Conservation (phyloP, 1,284 basidiomycete genomes). For the Schizophyllum amplum region DNA sequence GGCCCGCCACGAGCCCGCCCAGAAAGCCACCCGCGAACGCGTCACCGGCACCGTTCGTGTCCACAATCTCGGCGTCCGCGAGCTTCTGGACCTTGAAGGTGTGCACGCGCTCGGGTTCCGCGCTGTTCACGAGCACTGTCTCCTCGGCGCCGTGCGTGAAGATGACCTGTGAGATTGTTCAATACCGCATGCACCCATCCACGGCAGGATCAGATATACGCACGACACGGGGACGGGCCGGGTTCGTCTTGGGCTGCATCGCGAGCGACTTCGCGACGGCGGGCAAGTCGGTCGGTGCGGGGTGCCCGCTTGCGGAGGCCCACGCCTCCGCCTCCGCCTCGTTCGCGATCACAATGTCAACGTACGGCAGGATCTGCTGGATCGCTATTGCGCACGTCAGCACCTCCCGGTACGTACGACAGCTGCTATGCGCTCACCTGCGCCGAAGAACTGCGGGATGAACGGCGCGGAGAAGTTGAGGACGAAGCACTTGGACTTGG, state of each 20-base stretch:
- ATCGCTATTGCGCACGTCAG: too few relatives aligned
- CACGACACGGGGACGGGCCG: constrained; percentile 70
- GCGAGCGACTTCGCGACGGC: constrained; percentile 73
- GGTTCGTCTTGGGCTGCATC: constrained; percentile 59
- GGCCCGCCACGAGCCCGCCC: constrained; percentile 79
- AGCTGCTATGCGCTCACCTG: too few relatives aligned
- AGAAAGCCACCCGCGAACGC: constrained; percentile 98
- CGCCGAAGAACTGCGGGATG: constrained; percentile 91
- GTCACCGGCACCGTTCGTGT: constrained; percentile 99
- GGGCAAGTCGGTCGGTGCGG: constrained; percentile 55
- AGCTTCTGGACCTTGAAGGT: constrained; percentile 61
- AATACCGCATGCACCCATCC: too few relatives aligned
- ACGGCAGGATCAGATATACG: too few relatives aligned
- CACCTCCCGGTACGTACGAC: too few relatives aligned
- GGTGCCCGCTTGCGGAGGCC: constrained; percentile 58
- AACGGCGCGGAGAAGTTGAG: constrained; percentile 98
- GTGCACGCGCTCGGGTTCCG: constrained; percentile 45
- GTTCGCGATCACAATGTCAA: constrained; percentile 89
- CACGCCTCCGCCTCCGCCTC: constrained; percentile 91
- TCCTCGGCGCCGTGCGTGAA: constrained; percentile 87
- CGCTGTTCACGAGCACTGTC: constrained; percentile 72
- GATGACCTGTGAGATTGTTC: too few relatives aligned
- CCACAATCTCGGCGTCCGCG: constrained; percentile 70
- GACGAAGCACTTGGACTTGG: constrained; percentile 75
- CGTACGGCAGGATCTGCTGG: constrained; percentile 72